These are phyloP conservation scores for Lophiotrema nucula DNA, from an alignment of 495 filamentous ascomycete genomes.

Conservation along the genomic window DNA sequence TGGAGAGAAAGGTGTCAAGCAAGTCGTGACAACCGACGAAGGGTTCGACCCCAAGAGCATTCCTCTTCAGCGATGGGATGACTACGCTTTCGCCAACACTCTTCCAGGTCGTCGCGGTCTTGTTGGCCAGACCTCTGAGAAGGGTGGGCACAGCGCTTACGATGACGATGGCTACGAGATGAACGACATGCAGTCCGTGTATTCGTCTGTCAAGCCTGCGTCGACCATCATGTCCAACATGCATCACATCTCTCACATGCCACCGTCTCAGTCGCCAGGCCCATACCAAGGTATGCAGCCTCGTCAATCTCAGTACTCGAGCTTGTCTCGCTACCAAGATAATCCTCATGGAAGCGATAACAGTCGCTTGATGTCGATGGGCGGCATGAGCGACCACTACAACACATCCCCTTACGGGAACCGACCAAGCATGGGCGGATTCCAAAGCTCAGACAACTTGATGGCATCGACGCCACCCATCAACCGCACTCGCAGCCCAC, in stretches of 20 bases:
- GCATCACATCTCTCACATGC: conserved; percentile 47
- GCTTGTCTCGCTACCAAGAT: conserved; percentile 41
- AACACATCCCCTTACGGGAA: conserved; percentile 48
- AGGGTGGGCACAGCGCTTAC: conserved; percentile 60
- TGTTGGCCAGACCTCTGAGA: conserved; percentile 53
- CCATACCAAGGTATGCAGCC: conserved; percentile 37
- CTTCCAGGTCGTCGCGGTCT: conserved; percentile 85
- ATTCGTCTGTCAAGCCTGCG: conserved; percentile 90
- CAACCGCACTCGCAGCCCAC: conserved; percentile 45
- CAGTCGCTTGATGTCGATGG: conserved; percentile 61
- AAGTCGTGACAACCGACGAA: conserved; percentile 83
- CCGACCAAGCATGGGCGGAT: conserved; percentile 49
- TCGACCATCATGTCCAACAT: conserved; percentile 90
- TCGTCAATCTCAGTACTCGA: conserved; percentile 48
- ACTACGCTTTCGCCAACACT: conserved; percentile 87
- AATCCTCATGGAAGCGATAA: conserved; percentile 32
- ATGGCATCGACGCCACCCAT: conserved; percentile 48
- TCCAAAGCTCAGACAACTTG: conserved; percentile 60
- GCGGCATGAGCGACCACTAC: conserved; percentile 58
- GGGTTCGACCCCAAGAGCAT: conserved; percentile 87
- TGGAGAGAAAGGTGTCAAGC: conserved; percentile 86
- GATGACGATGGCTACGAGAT: conserved; percentile 75
- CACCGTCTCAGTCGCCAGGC: conserved; percentile 32
- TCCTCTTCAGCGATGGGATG: conserved; percentile 94
- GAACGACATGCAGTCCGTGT: conserved; percentile 96